Conservation (phyloP, 345 rosid genomes). For the thale cress (Arabidopsis thaliana) region TAIR10.1 NC_003075.7:14481501-14482000, state of each 20-base stretch:
- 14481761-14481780: constrained; percentile 52
- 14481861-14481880: constrained; percentile 52
- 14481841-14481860: constrained; percentile 42
- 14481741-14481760: constrained; percentile 64
- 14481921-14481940: constrained; percentile 64
- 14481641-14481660: constrained; percentile 24
- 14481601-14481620: constrained; percentile 56
- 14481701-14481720: constrained; percentile 36
- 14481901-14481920: constrained; percentile 35
- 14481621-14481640: constrained; percentile 48
- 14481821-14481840: constrained; percentile 38
- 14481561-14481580: constrained; percentile 44
- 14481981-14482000: constrained; percentile 52
- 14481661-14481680: constrained; percentile 38
- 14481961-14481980: constrained; percentile 12
- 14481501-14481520: constrained; percentile 50
- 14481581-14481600: constrained; percentile 18
- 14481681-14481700: constrained; percentile 38
- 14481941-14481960: constrained; percentile 48
- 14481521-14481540: constrained; percentile 46
- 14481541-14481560: constrained; percentile 36
- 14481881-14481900: constrained; percentile 53
- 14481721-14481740: constrained; percentile 46
- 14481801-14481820: constrained; percentile 43
- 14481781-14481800: constrained; percentile 53